Conservation (phyloP, 805 yeast genomes). For the Kodamaea nitidulidarum region DNA sequence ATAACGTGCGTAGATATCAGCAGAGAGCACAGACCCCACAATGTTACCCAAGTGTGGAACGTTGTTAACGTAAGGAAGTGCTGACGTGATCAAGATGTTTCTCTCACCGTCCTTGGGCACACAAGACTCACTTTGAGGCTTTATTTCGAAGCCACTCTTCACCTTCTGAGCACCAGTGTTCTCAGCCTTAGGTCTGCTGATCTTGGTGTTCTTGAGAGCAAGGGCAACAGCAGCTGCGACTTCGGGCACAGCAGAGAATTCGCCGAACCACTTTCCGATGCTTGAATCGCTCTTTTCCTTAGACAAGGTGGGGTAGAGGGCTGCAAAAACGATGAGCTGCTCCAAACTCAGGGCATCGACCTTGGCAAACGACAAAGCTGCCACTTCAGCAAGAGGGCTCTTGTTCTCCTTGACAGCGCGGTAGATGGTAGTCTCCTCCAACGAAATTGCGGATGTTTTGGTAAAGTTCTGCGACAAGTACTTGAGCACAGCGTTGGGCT, state of each 20-base stretch:
- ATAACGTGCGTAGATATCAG: slow-evolving; percentile 90
- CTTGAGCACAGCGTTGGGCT: slow-evolving; percentile 68
- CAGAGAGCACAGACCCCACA: slow-evolving; percentile 89
- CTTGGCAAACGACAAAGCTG: slow-evolving; percentile 5
- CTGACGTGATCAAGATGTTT: slow-evolving; percentile 88
- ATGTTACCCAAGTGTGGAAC: slow-evolving; percentile 98
- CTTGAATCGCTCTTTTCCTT: slow-evolving; percentile 1
- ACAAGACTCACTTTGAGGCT: slow-evolving; percentile 25
- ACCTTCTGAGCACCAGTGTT: slow-evolving; percentile 39
- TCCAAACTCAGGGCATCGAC: slow-evolving; percentile 33
- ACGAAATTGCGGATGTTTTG: slow-evolving; percentile 26
- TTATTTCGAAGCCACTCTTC: slow-evolving; percentile 29
- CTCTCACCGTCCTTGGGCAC: slow-evolving; percentile 66
- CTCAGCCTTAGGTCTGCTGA: slow-evolving; percentile 37
- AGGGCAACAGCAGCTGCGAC: slow-evolving; percentile 44
- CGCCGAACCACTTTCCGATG: slow-evolving; percentile 36
- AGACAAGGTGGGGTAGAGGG: slow-evolving; percentile 43
- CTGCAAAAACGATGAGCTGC: slow-evolving; percentile 57
- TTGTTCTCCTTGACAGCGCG: slow-evolving; percentile 32
- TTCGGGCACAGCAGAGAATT: slow-evolving; percentile 33
- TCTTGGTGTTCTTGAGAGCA: slow-evolving; percentile 45
- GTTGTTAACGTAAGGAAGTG: slow-evolving; percentile 95
- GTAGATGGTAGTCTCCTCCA: slow-evolving; percentile 45
- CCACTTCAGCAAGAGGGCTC: slow-evolving; percentile 1
- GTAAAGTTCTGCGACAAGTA: slow-evolving; percentile 52